Evolutionary conservation across 2,329 filamentous ascomycete species (phyloP).

Genomic region (Stagonosporopsis tanaceti): DNA sequence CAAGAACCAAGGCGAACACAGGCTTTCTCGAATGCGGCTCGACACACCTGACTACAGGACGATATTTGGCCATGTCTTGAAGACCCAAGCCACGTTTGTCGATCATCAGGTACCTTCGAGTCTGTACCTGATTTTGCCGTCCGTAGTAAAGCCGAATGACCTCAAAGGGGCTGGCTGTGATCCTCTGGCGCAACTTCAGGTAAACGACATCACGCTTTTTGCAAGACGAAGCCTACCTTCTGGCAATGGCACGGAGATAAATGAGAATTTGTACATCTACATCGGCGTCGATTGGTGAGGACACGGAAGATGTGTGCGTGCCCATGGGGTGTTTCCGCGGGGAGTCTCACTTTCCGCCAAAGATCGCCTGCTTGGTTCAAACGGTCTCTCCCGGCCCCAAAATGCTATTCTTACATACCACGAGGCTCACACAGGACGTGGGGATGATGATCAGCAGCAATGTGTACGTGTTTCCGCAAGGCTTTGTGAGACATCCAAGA

Average conservation of each 20-base stretch:
- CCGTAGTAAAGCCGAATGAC: background rate
- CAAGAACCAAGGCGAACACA: too few species aligned
- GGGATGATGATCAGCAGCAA: background rate
- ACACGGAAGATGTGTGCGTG: background rate
- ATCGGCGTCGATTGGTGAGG: background rate
- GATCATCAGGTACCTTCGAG: background rate
- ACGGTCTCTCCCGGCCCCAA: conserved; percentile 7
- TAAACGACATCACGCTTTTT: background rate
- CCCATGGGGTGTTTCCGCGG: background rate
- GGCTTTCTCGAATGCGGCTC: too few species aligned
- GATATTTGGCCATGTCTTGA: too few species aligned
- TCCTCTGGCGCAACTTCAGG: background rate
- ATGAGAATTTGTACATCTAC: background rate
- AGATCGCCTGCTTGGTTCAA: conserved; percentile 1
- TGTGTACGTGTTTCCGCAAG: conserved; percentile 3
- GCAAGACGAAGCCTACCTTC: background rate
- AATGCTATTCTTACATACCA: conserved; percentile 8
- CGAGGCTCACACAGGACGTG: background rate
- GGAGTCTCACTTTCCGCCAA: background rate
- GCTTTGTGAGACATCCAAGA: conserved; percentile 12
- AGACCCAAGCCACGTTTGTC: background rate
- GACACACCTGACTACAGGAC: too few species aligned
- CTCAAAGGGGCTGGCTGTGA: background rate
- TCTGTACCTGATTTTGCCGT: background rate
- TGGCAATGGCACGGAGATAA: background rate